Evolutionary conservation across 164 flowering plant genomes (phyloP).

Genomic region (Kingdonia uniflora): DNA sequence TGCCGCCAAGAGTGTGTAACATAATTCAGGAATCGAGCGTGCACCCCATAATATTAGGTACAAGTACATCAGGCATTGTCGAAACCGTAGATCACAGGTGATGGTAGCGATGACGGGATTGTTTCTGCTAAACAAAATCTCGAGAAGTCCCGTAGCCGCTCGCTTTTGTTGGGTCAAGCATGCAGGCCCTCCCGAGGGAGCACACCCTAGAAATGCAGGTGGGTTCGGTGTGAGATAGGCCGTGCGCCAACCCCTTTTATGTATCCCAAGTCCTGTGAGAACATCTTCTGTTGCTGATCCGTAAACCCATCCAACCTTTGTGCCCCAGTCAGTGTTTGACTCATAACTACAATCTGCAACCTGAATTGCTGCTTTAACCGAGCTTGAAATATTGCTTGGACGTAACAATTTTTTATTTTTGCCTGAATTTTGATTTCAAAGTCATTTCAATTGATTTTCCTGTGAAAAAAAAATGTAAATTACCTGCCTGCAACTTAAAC

Average conservation of each 20-base stretch:
- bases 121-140: constrained; percentile 24
- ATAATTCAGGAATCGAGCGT: constrained; percentile 35
- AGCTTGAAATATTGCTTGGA: constrained; percentile 7
- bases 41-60: constrained; percentile 17
- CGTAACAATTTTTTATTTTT: not conserved
- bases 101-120: constrained; percentile 25
- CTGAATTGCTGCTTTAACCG: constrained; percentile 24
- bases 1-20: constrained; percentile 42
- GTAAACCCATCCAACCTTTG: constrained; percentile 44
- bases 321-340: constrained; percentile 37
- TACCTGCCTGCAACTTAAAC: too few relatives aligned
- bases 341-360: constrained; percentile 41
- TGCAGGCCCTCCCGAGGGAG: constrained; percentile 28
- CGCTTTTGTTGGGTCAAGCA: constrained; percentile 36
- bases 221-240: constrained; percentile 20
- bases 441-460: constrained; percentile 11
- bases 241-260: constrained; percentile 38
- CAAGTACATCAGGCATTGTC: constrained; percentile 30
- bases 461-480: too few relatives aligned
- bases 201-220: constrained; percentile 43
- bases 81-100: constrained; percentile 22
- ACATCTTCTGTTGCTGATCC: constrained; percentile 48
- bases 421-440: constrained; percentile 11
- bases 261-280: constrained; percentile 44
- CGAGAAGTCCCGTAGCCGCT: constrained; percentile 49